Evolutionary conservation across 768 basidiomycete genomes (phyloP).

Genomic region (Dacryopinax spathularia): DNA sequence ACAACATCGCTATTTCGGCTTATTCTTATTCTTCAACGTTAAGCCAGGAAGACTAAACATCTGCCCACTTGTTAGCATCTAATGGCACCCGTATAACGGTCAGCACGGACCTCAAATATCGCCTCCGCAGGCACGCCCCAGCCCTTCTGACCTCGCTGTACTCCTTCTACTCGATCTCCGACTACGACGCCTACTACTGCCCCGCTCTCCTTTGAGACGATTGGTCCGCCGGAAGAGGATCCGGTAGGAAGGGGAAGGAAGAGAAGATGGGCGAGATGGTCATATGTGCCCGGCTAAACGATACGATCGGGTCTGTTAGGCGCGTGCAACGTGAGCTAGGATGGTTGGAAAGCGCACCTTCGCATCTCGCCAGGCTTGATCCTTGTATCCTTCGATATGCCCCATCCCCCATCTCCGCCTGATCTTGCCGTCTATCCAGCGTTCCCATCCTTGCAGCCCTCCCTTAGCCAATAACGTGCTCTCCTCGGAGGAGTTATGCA

Average conservation of each 20-base stretch:
- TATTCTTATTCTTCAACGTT: not conserved
- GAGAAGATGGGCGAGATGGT: conserved; percentile 42
- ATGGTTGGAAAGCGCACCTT: conserved; percentile 24
- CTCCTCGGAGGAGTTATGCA: conserved; percentile 39
- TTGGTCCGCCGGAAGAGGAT: conserved; percentile 58
- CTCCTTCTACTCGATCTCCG: conserved; percentile 41
- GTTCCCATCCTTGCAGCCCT: conserved; percentile 30
- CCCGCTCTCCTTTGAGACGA: conserved; percentile 45
- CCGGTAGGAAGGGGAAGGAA: conserved; percentile 41
- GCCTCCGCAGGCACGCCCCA: conserved; percentile 52
- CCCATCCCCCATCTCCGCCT: conserved; percentile 43
- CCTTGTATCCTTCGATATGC: conserved; percentile 42
- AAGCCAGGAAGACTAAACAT: conserved; percentile 18
- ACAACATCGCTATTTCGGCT: too few species aligned
- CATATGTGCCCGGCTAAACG: conserved; percentile 51
- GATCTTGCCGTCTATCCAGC: conserved; percentile 37
- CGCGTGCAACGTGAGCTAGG: not conserved
- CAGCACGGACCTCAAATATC: conserved; percentile 41
- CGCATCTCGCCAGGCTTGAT: conserved; percentile 43
- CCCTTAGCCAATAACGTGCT: conserved; percentile 17
- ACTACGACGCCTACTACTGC: conserved; percentile 52
- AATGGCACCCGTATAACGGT: not conserved
- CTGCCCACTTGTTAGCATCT: conserved; percentile 1
- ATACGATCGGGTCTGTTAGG: not conserved
- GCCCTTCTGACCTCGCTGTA: conserved; percentile 26